Percentiles rank a stretch among this genome's conserved stretches.
phyloP scores from a whole-genome alignment of 83 land plant genomes.

The Larix sibirica region DNA sequence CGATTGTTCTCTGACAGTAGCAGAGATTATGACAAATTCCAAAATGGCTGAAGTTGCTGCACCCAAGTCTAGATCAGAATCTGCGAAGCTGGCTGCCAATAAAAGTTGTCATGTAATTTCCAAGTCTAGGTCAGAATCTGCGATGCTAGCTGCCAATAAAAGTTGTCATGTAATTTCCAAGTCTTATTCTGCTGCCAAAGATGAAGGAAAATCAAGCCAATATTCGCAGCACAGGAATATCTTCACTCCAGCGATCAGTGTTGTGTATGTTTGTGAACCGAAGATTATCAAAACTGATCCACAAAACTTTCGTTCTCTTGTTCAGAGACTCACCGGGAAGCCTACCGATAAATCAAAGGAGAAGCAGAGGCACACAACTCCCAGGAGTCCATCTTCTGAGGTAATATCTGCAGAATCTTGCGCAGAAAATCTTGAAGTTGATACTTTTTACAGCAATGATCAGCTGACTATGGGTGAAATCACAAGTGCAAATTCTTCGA shows the following conservation, averaged over 20 bases:
- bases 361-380: not conserved
- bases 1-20: too few relatives aligned
- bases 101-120: not conserved
- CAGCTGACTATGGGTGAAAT: too few relatives aligned
- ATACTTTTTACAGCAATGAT: too few relatives aligned
- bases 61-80: not conserved
- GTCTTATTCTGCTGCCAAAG: not conserved
- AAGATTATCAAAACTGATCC: constrained; percentile 30
- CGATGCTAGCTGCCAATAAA: not conserved
- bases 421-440: too few relatives aligned
- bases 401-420: too few relatives aligned
- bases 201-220: not conserved
- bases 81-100: not conserved
- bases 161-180: constrained; percentile 5
- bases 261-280: constrained; percentile 11
- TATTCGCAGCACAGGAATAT: not conserved
- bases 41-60: too few relatives aligned
- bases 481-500: too few relatives aligned
- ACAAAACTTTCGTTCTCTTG: constrained; percentile 31
- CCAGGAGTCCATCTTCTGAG: too few relatives aligned
- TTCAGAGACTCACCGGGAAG: constrained; percentile 40
- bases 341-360: not conserved
- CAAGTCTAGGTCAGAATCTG: not conserved
- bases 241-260: not conserved
- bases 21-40: too few relatives aligned